Evolutionary conservation across 176 grass and related monocot genomes (phyloP).

Genomic region (Oryza australiensis): DNA sequence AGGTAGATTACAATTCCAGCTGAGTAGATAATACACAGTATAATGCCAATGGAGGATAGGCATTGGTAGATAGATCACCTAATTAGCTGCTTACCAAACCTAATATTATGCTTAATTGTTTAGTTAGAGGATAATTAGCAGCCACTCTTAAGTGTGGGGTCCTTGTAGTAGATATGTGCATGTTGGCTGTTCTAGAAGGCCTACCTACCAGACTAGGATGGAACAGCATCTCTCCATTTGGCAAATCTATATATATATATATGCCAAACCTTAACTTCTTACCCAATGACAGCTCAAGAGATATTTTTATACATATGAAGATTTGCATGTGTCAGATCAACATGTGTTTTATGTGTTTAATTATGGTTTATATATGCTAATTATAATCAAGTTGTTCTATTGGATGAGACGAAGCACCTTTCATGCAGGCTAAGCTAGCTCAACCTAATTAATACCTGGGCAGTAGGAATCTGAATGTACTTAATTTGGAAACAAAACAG

Average conservation of each 20-base stretch:
- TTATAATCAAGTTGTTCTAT: background rate
- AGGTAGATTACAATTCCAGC: background rate
- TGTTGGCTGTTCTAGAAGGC: slow-evolving; percentile 26
- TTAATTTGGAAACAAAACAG: background rate
- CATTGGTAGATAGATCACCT: slow-evolving; percentile 4
- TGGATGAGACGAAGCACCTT: background rate
- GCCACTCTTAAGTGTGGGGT: background rate
- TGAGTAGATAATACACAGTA: background rate
- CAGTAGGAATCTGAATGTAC: background rate
- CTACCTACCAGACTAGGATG: background rate
- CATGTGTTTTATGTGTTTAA: background rate
- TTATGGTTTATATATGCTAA: background rate
- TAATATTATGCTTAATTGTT: background rate
- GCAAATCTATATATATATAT: background rate
- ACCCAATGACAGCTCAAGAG: background rate
- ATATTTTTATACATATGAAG: background rate
- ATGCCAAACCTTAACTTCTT: background rate
- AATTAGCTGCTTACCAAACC: background rate
- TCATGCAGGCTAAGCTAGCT: background rate
- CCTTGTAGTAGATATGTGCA: background rate
- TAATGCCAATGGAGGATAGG: background rate
- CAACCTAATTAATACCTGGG: background rate
- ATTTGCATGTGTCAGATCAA: background rate
- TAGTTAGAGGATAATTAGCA: background rate
- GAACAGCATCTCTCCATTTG: slow-evolving; percentile 7